phyloP scores from a whole-genome alignment of 73 alveolate species.

The Symbiodinium pilosum region DNA sequence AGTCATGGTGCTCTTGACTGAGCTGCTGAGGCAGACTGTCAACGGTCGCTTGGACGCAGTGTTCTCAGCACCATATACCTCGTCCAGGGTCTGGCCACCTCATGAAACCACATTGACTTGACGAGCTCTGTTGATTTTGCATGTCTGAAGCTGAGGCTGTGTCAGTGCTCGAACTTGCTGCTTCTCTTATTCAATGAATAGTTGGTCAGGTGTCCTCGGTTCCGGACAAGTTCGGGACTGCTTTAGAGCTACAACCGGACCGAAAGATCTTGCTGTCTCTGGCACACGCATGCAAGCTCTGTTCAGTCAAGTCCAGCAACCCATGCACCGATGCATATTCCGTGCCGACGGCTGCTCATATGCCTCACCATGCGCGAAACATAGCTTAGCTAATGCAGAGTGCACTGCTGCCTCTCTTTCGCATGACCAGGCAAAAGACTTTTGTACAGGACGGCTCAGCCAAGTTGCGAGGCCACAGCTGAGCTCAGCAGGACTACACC shows the following conservation, averaged over 20 bases:
- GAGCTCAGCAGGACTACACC: no score
- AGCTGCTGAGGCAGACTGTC: conserved; percentile 78
- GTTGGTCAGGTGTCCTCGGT: conserved; percentile 96
- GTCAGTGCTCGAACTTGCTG: conserved; percentile 90
- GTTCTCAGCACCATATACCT: conserved; percentile 56
- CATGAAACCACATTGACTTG: not conserved
- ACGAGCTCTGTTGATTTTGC: not conserved
- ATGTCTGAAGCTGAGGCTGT: not conserved
- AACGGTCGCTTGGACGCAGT: conserved; percentile 62
- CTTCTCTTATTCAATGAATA: conserved; percentile 96
- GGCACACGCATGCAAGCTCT: no score
- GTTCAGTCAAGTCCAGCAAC: conserved; percentile 49
- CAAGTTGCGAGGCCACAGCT: no score
- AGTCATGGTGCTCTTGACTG: conserved; percentile 42
- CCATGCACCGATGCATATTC: conserved; percentile 95
- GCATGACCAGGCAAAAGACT: no score
- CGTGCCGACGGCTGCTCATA: conserved; percentile 94
- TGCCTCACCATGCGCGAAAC: not conserved
- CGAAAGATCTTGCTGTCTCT: no score
- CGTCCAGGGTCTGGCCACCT: conserved; percentile 49
- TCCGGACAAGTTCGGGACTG: no score
- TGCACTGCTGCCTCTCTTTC: no score
- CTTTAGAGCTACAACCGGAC: no score
- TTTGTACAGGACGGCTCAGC: no score
- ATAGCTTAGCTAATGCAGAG: no score